Percentiles rank a stretch among this genome's conserved stretches.
phyloP scores from a whole-genome alignment of 345 rosid species.

The Zanthoxylum bungeanum region DNA sequence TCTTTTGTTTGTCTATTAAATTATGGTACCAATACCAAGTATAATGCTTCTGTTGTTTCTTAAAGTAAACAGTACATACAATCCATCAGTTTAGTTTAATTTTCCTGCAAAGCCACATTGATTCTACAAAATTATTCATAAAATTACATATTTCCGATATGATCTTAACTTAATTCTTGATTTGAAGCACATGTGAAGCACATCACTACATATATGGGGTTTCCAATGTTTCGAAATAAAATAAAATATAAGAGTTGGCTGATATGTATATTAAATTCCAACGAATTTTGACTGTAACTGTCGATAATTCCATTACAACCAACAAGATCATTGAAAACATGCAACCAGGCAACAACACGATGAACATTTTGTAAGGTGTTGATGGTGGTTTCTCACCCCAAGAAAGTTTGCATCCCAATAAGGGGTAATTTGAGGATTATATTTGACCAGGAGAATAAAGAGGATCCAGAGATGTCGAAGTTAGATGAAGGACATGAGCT shows the following conservation, averaged over 20 bases:
- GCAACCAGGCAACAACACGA: conserved; percentile 21
- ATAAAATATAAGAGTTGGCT: no score
- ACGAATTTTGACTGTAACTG: conserved; percentile 35
- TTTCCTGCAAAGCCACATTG: background rate
- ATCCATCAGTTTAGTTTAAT: background rate
- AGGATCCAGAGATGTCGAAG: no score
- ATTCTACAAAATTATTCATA: conserved; percentile 7
- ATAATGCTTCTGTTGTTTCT: background rate
- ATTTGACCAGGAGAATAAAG: no score
- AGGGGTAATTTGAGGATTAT: no score
- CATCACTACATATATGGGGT: conserved; percentile 28
- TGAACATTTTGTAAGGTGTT: conserved; percentile 8
- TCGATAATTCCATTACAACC: conserved; percentile 35
- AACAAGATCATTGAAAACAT: conserved; percentile 33
- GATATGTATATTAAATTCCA: conserved; percentile 30
- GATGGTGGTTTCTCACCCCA: no score
- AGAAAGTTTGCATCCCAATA: no score
- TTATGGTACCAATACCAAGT: background rate
- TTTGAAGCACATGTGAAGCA: conserved; percentile 17
- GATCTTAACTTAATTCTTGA: conserved; percentile 12
- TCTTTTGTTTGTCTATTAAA: background rate
- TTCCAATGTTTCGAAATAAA: no score
- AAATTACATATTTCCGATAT: background rate
- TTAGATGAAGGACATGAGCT: no score
- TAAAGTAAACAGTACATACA: background rate